Evolutionary conservation across 2,329 filamentous ascomycete species (phyloP).

Genomic region (Aaosphaeria arxii): DNA sequence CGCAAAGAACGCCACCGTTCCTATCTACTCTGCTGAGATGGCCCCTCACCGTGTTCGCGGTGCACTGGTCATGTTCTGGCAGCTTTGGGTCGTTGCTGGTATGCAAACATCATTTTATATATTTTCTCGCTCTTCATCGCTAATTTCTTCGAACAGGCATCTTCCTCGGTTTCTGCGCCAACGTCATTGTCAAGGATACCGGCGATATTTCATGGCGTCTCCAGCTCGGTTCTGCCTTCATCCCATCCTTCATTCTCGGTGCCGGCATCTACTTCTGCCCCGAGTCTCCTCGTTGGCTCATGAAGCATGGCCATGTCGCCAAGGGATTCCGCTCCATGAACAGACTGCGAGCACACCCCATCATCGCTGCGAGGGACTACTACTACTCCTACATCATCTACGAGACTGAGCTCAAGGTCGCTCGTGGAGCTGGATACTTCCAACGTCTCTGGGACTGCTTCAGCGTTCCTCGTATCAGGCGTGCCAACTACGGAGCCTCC

Average conservation of each 20-base stretch:
- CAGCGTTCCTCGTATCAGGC: conserved; percentile 34
- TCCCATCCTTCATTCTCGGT: conserved; percentile 36
- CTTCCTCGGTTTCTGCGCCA: conserved; percentile 48
- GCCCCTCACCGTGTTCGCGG: conserved; percentile 33
- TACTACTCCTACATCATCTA: conserved; percentile 38
- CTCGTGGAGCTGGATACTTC: conserved; percentile 34
- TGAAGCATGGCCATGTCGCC: conserved; percentile 33
- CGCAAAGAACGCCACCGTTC: conserved; percentile 31
- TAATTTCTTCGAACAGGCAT: conserved; percentile 27
- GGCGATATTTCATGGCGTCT: conserved; percentile 33
- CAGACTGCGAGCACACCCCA: conserved; percentile 35
- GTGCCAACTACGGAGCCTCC: conserved; percentile 39
- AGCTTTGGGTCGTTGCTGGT: conserved; percentile 38
- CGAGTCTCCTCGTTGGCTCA: conserved; percentile 39
- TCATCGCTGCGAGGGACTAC: conserved; percentile 35
- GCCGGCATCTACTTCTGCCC: conserved; percentile 37
- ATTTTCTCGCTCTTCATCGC: too few species aligned
- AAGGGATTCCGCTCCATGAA: conserved; percentile 50
- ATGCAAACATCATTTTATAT: not conserved
- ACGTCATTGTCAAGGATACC: conserved; percentile 45
- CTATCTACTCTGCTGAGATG: conserved; percentile 35
- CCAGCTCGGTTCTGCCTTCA: conserved; percentile 38
- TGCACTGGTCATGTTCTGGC: conserved; percentile 39
- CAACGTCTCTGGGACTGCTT: conserved; percentile 49
- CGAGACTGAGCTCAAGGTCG: conserved; percentile 31